phyloP scores from a whole-genome alignment of 306 rosid species.

The Dicorynia guianensis region DNA sequence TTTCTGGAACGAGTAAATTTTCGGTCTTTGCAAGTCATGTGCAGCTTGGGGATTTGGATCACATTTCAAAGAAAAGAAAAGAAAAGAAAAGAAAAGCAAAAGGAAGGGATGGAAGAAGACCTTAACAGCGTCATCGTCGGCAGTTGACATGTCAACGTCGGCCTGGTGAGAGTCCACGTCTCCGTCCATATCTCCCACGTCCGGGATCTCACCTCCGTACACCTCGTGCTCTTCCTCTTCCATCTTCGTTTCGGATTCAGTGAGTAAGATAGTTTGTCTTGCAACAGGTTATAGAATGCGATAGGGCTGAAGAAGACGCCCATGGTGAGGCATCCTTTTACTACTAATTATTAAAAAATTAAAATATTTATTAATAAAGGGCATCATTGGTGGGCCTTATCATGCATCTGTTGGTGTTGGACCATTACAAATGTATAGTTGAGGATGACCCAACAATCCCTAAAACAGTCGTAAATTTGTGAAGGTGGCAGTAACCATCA shows the following conservation, averaged over 20 bases:
- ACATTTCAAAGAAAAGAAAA: neutral
- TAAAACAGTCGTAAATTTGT: too few species aligned
- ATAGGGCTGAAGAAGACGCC: too few species aligned
- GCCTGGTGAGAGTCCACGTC: slow-evolving; percentile 52
- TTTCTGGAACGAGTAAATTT: slow-evolving; percentile 16
- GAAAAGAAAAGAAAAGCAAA: neutral
- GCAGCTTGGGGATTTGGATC: neutral
- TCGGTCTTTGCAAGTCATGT: neutral
- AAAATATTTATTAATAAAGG: too few species aligned
- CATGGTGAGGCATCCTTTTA: too few species aligned
- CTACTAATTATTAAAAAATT: too few species aligned
- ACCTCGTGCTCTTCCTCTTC: slow-evolving; percentile 97
- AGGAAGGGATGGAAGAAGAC: slow-evolving; percentile 35
- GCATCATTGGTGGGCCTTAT: too few species aligned
- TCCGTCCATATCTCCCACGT: slow-evolving; percentile 76
- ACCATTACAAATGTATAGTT: too few species aligned
- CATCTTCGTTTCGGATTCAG: slow-evolving; percentile 47
- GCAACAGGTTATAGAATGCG: too few species aligned
- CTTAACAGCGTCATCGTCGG: slow-evolving; percentile 85
- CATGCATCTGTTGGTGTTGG: too few species aligned
- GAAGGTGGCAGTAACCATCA: too few species aligned
- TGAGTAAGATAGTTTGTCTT: too few species aligned
- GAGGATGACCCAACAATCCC: too few species aligned
- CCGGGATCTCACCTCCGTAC: slow-evolving; percentile 96
- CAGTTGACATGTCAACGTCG: slow-evolving; percentile 80